Evolutionary conservation across 2,329 filamentous ascomycete species (phyloP).

Genomic region (Diatrype stigma): DNA sequence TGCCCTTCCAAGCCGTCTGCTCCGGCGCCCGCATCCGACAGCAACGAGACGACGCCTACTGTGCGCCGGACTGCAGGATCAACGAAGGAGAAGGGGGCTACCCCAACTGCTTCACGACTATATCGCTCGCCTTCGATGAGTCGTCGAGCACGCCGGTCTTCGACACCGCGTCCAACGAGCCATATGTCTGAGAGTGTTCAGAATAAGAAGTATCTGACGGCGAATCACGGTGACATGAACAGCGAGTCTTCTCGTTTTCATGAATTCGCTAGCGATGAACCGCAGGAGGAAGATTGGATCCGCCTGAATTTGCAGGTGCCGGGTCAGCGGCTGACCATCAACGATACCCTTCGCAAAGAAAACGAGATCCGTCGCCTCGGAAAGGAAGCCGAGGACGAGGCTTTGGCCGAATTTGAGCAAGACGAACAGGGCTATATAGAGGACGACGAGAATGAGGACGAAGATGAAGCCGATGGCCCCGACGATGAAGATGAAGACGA

Average conservation of each 20-base stretch:
- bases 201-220: constrained; percentile 44
- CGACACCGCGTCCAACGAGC: constrained; percentile 37
- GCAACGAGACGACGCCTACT: constrained; percentile 13
- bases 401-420: constrained; percentile 67
- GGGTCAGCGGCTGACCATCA: constrained; percentile 73
- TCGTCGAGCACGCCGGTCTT: constrained; percentile 20
- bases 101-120: constrained; percentile 21
- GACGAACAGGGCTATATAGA: constrained; percentile 43
- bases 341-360: constrained; percentile 86
- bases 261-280: constrained; percentile 81
- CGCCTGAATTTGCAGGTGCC: constrained; percentile 60
- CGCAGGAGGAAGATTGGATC: constrained; percentile 89
- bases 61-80: constrained; percentile 1
- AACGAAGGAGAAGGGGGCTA: constrained; percentile 13
- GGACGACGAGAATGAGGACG: constrained; percentile 42
- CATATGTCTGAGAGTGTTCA: constrained; percentile 31
- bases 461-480: constrained; percentile 46
- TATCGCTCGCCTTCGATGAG: constrained; percentile 26
- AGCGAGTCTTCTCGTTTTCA: constrained; percentile 68
- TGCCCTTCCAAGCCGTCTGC: constrained; percentile 55
- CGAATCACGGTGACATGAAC: constrained; percentile 45
- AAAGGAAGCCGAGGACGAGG: constrained; percentile 89
- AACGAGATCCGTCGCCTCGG: constrained; percentile 80
- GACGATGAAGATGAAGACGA: constrained; percentile 48
- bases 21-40: constrained; percentile 35